These are phyloP conservation scores for Huiozyma sinensis DNA, from an alignment of 805 yeast genomes.

Conservation along the genomic window DNA sequence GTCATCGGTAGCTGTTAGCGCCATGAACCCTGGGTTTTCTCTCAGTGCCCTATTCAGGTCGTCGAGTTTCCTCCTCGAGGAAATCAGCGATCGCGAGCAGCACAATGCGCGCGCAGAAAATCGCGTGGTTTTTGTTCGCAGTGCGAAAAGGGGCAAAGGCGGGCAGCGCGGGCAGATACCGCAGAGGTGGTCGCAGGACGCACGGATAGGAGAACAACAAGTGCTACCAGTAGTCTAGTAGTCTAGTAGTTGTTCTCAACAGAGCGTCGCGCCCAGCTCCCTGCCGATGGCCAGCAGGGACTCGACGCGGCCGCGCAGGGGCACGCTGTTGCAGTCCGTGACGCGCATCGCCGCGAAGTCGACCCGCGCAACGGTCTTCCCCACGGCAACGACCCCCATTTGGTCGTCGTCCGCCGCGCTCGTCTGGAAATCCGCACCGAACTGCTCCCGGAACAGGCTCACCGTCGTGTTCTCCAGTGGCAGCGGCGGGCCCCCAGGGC, in stretches of 20 bases:
- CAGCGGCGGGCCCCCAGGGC: no score
- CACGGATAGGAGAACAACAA: no score
- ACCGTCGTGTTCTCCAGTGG: not conserved
- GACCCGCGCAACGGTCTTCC: conserved; percentile 57
- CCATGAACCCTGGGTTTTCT: conserved; percentile 26
- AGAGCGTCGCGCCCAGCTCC: conserved; percentile 51
- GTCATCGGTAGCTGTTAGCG: conserved; percentile 16
- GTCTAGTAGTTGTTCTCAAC: no score
- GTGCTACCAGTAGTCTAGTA: no score
- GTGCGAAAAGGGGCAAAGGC: no score
- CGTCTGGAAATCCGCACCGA: conserved; percentile 43
- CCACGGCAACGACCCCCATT: conserved; percentile 43
- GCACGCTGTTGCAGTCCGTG: conserved; percentile 50
- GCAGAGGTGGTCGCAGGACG: no score
- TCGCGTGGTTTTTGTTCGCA: no score
- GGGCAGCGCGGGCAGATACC: no score
- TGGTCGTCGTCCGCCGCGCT: not conserved
- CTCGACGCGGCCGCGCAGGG: conserved; percentile 64
- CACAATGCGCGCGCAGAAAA: no score
- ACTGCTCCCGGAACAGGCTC: conserved; percentile 61
- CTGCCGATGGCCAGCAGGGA: conserved; percentile 65
- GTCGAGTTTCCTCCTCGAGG: conserved; percentile 31
- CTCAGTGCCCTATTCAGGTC: conserved; percentile 31
- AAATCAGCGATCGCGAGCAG: no score
- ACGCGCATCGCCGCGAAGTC: conserved; percentile 53